These are phyloP conservation scores for Terana coerulea DNA, from an alignment of 768 basidiomycete genomes.

Conservation along the genomic window DNA sequence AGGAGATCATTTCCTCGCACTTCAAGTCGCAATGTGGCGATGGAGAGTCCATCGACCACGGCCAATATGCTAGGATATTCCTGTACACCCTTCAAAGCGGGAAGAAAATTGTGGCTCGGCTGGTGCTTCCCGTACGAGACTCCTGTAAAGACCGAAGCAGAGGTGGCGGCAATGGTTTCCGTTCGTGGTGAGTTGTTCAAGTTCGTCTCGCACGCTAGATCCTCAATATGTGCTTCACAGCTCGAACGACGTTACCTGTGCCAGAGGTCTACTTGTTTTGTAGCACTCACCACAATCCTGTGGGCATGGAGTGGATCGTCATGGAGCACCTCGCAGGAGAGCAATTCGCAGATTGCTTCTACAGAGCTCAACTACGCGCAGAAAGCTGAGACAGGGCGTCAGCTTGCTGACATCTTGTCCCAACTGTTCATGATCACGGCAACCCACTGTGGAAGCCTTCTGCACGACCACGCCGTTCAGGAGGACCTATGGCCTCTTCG, in stretches of 20 bases:
- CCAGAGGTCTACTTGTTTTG: neutral
- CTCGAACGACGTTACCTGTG: neutral
- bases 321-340: neutral
- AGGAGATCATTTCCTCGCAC: neutral
- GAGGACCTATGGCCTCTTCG: too few relatives aligned
- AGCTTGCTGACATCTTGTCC: neutral
- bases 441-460: neutral
- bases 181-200: neutral
- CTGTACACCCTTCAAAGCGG: neutral
- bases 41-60: neutral
- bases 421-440: neutral
- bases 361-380: neutral
- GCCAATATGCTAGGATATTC: neutral
- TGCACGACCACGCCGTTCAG: neutral
- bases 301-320: neutral
- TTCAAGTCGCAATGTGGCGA: neutral
- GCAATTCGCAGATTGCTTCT: neutral
- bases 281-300: neutral
- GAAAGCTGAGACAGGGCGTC: neutral
- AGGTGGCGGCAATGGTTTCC: neutral
- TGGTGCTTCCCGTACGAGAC: neutral
- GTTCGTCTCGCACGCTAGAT: neutral
- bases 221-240: neutral
- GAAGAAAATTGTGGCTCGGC: neutral
- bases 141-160: neutral